Conservation (phyloP, 768 basidiomycete species). For the Psilocybe sp. region DNA sequence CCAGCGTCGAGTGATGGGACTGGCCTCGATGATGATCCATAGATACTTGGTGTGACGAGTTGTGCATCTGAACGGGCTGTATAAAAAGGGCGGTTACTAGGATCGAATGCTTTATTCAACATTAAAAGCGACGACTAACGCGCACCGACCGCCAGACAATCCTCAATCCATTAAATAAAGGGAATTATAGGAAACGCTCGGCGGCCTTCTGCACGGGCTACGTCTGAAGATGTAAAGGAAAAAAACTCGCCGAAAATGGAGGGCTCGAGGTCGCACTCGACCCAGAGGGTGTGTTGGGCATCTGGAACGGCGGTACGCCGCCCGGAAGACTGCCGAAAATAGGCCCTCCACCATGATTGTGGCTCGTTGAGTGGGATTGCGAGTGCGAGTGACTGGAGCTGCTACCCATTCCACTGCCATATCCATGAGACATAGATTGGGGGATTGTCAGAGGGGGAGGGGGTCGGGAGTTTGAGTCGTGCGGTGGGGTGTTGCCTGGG, state of each 20-base stretch:
- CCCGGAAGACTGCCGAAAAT: slow-evolving; percentile 28
- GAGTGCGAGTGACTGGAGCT: slow-evolving; percentile 26
- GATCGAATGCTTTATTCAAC: slow-evolving; percentile 41
- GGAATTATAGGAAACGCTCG: slow-evolving; percentile 13
- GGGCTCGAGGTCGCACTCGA: slow-evolving; percentile 75
- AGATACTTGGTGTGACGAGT: slow-evolving; percentile 43
- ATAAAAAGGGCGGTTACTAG: slow-evolving; percentile 52
- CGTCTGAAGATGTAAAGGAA: slow-evolving; percentile 34
- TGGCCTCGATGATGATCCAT: slow-evolving; percentile 45
- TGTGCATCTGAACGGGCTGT: slow-evolving; percentile 71
- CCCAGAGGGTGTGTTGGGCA: slow-evolving; percentile 69
- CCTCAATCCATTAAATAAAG: no score
- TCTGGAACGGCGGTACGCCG: slow-evolving; percentile 51
- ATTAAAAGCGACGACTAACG: no score
- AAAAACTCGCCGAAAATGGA: slow-evolving; percentile 85
- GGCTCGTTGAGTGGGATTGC: slow-evolving; percentile 35
- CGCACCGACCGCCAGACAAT: no score
- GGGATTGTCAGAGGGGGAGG: slow-evolving; percentile 63
- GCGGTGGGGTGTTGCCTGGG: slow-evolving; percentile 44
- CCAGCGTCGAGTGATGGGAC: slow-evolving; percentile 35
- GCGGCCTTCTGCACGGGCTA: slow-evolving; percentile 21
- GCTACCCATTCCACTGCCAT: slow-evolving; percentile 29
- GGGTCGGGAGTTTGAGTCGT: slow-evolving; percentile 38
- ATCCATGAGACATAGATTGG: slow-evolving; percentile 52
- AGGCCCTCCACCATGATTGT: slow-evolving; percentile 9